Conservation (phyloP, 2,329 filamentous ascomycete species). For the Cordyceps militaris region DNA sequence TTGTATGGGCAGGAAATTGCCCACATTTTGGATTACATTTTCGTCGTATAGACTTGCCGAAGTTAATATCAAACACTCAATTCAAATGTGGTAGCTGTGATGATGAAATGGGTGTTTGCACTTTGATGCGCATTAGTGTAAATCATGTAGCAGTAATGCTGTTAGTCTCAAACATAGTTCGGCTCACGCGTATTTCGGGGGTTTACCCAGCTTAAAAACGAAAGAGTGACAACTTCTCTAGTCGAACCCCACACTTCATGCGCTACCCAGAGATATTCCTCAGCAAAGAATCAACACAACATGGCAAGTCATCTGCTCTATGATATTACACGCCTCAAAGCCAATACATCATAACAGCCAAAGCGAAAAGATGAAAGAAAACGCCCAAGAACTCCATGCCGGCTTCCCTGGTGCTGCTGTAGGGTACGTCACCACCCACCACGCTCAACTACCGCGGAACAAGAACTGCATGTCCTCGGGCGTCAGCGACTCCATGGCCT, state of each 20-base stretch:
- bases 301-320: background rate
- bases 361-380: background rate
- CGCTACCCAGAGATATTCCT: too few species aligned
- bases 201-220: too few species aligned
- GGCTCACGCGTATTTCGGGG: too few species aligned
- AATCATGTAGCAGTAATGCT: too few species aligned
- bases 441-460: slow-evolving; percentile 54
- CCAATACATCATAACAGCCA: background rate
- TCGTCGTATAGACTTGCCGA: too few species aligned
- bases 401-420: background rate
- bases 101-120: too few species aligned
- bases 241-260: too few species aligned
- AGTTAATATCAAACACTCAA: too few species aligned
- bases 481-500: slow-evolving; percentile 84
- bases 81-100: too few species aligned
- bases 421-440: background rate
- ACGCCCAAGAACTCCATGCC: background rate
- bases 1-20: background rate
- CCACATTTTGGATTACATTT: background rate
- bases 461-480: slow-evolving; percentile 93
- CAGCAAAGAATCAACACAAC: background rate
- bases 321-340: background rate
- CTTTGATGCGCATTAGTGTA: too few species aligned
- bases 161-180: too few species aligned
- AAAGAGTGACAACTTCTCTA: too few species aligned